Base-by-base conservation (phyloP, 176 grass and related monocot species). In the Melocanna baccifera region DNA sequence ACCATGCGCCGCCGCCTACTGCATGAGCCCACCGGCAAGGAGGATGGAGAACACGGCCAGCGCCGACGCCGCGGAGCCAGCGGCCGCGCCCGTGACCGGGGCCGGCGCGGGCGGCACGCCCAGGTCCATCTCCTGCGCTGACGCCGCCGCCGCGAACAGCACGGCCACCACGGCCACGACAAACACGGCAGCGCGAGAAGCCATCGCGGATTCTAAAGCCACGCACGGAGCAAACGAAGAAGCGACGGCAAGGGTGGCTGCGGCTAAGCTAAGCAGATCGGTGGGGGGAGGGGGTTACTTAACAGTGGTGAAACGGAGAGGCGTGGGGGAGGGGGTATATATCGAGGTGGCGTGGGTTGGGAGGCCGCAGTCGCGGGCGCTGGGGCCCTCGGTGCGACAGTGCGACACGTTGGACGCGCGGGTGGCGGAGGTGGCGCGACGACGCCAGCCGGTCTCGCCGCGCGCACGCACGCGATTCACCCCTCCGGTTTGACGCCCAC, bases 41-140 rank as follows among this genome's bases (percentile, higher is more conserved):
- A 91, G 52, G 61, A 90, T 3, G 30, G 87, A 97, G 61, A 91
- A 40, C 69, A 88, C 52, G 69, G 81, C 94, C 37, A 97, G 39
- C 0, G 75, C 68, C 1, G 87, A 97, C 18, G 70, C 79, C 25
- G 78, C 78, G 2, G 65, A 28, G 12, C 89, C 91, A 5, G 85
- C 68, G 3, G 91, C 91, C 4, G 94, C 87, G 57, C 85, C 91
- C 22, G 86, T 89, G 28, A 67, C 65, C 13, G 89, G 89, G 20
- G 88, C 69, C 16, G 94, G 87, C 25, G 82, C 79, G 3, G 91
- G 89, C 28, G 87, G 87, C 81, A 87, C 50, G 77, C 70, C 41
- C 12, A 8, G 0, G 73, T 89, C 87, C 62, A 75, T 32, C 50
- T 90, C 89, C 83, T 94, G 78, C 10, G 94, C 94, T 39, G 88